Evolutionary conservation across 805 yeast genomes (phyloP).

Genomic region (Yarrowia deformans): DNA sequence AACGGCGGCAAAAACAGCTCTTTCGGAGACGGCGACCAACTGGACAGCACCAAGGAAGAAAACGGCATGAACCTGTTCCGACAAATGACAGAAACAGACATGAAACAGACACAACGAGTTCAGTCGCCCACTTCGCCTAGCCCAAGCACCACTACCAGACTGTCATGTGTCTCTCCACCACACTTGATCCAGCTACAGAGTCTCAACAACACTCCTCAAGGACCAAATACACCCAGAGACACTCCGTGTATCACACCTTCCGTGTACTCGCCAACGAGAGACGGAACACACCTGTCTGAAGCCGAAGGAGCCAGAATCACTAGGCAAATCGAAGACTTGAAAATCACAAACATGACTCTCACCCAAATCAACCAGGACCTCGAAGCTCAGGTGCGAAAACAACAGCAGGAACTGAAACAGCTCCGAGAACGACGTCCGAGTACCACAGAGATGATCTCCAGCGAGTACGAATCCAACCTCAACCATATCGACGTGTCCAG

Average conservation of each 20-base stretch:
- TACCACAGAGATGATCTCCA: neutral
- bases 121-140: constrained; percentile 15
- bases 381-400: constrained; percentile 30
- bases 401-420: constrained; percentile 26
- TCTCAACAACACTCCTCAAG: constrained; percentile 1
- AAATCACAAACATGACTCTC: constrained; percentile 34
- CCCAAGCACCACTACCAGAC: neutral
- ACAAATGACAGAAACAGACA: constrained; percentile 1
- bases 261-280: constrained; percentile 14
- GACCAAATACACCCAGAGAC: constrained; percentile 6
- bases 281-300: constrained; percentile 8
- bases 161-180: constrained; percentile 20
- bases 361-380: constrained; percentile 18
- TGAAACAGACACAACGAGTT: neutral
- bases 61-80: constrained; percentile 11
- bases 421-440: constrained; percentile 15
- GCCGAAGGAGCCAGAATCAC: constrained; percentile 33
- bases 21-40: neutral
- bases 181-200: constrained; percentile 19
- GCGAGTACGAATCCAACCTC: constrained; percentile 5
- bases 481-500: neutral
- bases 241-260: constrained; percentile 15
- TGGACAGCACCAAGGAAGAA: neutral
- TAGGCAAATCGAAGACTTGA: constrained; percentile 30
- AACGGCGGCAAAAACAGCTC: neutral